Percentiles rank a stretch among this genome's conserved stretches.
Conservation (phyloP, 2,329 filamentous ascomycete species). For the Passalora sequoiae region DNA sequence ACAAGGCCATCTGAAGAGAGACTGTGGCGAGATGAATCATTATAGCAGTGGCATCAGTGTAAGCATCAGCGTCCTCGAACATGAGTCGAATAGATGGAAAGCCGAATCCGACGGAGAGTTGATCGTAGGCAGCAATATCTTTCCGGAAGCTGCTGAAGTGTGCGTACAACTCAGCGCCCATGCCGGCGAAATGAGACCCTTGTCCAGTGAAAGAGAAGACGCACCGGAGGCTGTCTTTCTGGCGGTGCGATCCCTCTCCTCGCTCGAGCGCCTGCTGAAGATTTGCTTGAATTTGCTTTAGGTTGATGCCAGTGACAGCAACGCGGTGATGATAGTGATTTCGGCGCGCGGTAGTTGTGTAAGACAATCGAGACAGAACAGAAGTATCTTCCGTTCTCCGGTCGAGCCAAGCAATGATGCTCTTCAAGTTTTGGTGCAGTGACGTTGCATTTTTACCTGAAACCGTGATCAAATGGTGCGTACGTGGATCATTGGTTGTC, state of each 20-base stretch:
- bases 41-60: constrained; percentile 11
- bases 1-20: constrained; percentile 40
- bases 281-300: constrained; percentile 6
- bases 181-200: constrained; percentile 28
- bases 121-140: constrained; percentile 31
- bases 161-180: constrained; percentile 32
- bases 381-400: not conserved
- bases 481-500: constrained; percentile 39
- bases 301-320: constrained; percentile 12
- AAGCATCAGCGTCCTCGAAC: constrained; percentile 14
- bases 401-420: constrained; percentile 8
- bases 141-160: constrained; percentile 27
- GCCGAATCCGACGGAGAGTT: constrained; percentile 24
- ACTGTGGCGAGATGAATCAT: constrained; percentile 37
- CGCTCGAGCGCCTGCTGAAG: constrained; percentile 29
- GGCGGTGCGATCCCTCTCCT: constrained; percentile 24
- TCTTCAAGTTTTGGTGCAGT: constrained; percentile 49
- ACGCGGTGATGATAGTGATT: constrained; percentile 21
- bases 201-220: constrained; percentile 40
- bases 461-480: constrained; percentile 53
- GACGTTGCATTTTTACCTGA: constrained; percentile 50
- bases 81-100: constrained; percentile 31
- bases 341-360: constrained; percentile 28
- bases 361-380: constrained; percentile 16
- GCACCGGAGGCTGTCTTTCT: constrained; percentile 28